These are phyloP conservation scores for Vaccinium vitisidaea DNA, from an alignment of 148 eudicot genomes.

Conservation along the genomic window DNA sequence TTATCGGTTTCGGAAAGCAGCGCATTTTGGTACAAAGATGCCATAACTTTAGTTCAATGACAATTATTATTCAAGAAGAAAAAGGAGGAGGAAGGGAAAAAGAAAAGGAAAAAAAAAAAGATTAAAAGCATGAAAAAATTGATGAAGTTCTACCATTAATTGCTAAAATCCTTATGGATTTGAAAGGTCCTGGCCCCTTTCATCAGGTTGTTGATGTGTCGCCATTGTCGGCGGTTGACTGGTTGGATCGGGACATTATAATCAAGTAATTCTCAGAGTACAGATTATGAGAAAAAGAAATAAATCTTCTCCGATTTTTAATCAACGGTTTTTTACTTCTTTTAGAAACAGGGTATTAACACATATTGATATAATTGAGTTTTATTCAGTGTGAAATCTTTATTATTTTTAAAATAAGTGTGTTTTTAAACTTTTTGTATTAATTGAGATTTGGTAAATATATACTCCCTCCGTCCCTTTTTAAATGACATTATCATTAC, in stretches of 20 bases:
- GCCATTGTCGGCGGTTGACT: slow-evolving; percentile 6
- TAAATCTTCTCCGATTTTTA: too few relatives aligned
- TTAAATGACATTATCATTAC: too few relatives aligned
- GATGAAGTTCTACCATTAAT: neutral
- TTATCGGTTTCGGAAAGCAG: neutral
- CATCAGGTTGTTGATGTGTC: slow-evolving; percentile 10
- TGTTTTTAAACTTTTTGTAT: too few relatives aligned
- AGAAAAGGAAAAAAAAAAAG: neutral
- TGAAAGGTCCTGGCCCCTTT: neutral
- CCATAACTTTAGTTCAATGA: neutral
- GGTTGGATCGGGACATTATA: neutral
- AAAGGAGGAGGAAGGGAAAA: neutral
- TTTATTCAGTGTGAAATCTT: too few relatives aligned
- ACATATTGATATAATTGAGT: too few relatives aligned
- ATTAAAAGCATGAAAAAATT: neutral
- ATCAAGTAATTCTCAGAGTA: neutral
- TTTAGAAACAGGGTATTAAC: too few relatives aligned
- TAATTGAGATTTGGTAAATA: too few relatives aligned
- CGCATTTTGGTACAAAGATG: neutral
- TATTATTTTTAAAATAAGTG: too few relatives aligned
- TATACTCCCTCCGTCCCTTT: too few relatives aligned
- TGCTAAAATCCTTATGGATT: neutral
- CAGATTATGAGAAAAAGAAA: too few relatives aligned
- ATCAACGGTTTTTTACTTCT: too few relatives aligned
- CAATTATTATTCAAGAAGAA: neutral